Evolutionary conservation across 495 filamentous ascomycete species (phyloP), one percentile per base, ranked within the genome.

Genomic region (Trichoderma parareesei): DNA sequence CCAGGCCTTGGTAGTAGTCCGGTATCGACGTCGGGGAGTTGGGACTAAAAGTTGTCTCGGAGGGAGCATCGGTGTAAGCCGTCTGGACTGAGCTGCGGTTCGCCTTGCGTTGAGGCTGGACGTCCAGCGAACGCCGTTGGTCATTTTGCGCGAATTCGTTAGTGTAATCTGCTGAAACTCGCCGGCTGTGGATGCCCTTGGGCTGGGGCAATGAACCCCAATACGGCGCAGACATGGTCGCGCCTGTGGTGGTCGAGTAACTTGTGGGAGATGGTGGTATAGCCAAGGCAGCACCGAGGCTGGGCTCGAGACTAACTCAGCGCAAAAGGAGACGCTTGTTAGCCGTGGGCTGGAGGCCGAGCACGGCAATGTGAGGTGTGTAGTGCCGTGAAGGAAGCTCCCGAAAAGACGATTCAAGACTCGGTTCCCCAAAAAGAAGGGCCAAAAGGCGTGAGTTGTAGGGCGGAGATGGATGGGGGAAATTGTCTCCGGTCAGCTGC

Each of bases 31-130:
- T 69, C 59, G 78, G 78, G 14, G 82, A 81, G 44, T 80, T 78
- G 57, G 81, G 78, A 65, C 79, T 82, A 64, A 79, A 70, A 35
- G 80, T 84, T 40, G 80, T 81, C 14, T 83, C 76, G 66, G 80
- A 79, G 42, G 74, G 74, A 53, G 77, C 77, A 62, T 78, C 75
- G 65, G 79, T 77, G 67, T 73, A 76, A 70, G 75, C 73, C 68
- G 77, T 77, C 70, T 80, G 78, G 53, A 72, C 66, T 20, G 77
- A 79, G 63, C 67, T 67, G 64, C 79, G 74, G 68, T 77, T 77
- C 65, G 76, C 70, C 68, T 69, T 71, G 57, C 76, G 65, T 37
- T 67, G 72, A 48, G 68, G 64, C 64, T 74, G 70, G 65, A 70
- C 61, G 62, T 82, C 80, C 65, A 81, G 73, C 65, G 79, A 75